These are phyloP conservation scores for Barnettozyma sucrosica DNA, from an alignment of 805 yeast genomes.

Conservation along the genomic window DNA sequence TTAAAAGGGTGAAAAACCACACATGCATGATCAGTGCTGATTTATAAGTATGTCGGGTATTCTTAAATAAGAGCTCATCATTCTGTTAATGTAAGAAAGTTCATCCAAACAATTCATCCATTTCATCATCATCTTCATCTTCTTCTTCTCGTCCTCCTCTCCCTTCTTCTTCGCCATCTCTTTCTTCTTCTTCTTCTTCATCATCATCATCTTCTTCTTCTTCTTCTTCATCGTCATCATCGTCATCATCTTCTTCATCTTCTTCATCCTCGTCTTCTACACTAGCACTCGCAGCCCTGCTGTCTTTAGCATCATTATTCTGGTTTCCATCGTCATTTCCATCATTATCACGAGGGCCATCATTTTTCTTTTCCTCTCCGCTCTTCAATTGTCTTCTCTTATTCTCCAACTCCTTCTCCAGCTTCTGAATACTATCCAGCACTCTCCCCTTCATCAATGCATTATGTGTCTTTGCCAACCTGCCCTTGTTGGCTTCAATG, in stretches of 20 bases:
- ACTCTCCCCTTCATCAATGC: conserved; percentile 85
- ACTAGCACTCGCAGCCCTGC: conserved; percentile 14
- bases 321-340: conserved; percentile 22
- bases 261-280: conserved; percentile 32
- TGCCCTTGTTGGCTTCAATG: conserved; percentile 66
- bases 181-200: conserved; percentile 23
- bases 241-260: conserved; percentile 28
- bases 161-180: conserved; percentile 29
- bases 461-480: conserved; percentile 67
- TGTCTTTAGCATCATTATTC: conserved; percentile 20
- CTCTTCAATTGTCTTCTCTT: conserved; percentile 61
- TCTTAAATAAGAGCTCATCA: no score
- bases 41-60: no score
- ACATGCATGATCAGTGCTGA: no score
- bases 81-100: no score
- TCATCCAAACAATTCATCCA: conserved; percentile 28
- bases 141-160: conserved; percentile 29
- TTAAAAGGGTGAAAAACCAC: no score
- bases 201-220: conserved; percentile 24
- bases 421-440: conserved; percentile 68
- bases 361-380: conserved; percentile 28
- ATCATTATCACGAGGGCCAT: conserved; percentile 16
- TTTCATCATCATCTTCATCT: conserved; percentile 28
- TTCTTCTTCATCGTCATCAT: conserved; percentile 20
- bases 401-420: conserved; percentile 75